Conservation (phyloP, 768 basidiomycete genomes). For the Boletus sp. region DNA sequence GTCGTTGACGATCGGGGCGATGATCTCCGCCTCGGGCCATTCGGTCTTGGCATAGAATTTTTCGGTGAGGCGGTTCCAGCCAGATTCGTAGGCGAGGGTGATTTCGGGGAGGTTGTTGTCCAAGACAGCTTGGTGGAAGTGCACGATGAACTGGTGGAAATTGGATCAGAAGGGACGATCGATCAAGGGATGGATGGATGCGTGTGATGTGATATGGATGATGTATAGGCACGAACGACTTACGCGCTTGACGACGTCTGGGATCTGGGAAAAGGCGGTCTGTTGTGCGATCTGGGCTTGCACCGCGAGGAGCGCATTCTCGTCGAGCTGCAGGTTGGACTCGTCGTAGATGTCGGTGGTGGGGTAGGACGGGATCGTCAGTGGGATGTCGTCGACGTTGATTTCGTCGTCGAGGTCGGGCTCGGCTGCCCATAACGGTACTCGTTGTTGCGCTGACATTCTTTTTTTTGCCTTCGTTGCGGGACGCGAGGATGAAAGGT, state of each 20-base stretch:
- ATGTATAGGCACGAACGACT: slow-evolving; percentile 25
- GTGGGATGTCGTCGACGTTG: slow-evolving; percentile 61
- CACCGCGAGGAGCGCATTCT: slow-evolving; percentile 64
- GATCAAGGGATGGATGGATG: background rate
- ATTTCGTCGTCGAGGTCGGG: slow-evolving; percentile 77
- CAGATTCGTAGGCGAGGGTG: slow-evolving; percentile 90
- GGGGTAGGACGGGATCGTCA: slow-evolving; percentile 29
- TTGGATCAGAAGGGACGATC: background rate
- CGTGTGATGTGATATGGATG: background rate
- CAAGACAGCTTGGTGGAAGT: slow-evolving; percentile 90
- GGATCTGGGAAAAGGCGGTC: slow-evolving; percentile 77
- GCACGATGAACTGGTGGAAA: slow-evolving; percentile 76
- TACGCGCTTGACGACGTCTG: slow-evolving; percentile 87
- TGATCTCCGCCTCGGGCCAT: slow-evolving; percentile 97
- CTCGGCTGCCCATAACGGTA: slow-evolving; percentile 74
- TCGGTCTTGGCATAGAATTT: slow-evolving; percentile 93
- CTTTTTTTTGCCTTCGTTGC: background rate
- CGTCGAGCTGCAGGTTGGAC: slow-evolving; percentile 62
- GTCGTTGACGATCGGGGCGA: slow-evolving; percentile 92
- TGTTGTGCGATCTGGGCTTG: slow-evolving; percentile 86
- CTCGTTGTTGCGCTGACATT: slow-evolving; percentile 62
- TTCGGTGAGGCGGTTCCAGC: slow-evolving; percentile 96
- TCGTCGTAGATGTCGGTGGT: slow-evolving; percentile 32
- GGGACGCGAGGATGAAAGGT: background rate
- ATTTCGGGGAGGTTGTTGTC: slow-evolving; percentile 91